phyloP scores from a whole-genome alignment of 2,329 filamentous ascomycete genomes.

The Verticillium alfalfae region DNA sequence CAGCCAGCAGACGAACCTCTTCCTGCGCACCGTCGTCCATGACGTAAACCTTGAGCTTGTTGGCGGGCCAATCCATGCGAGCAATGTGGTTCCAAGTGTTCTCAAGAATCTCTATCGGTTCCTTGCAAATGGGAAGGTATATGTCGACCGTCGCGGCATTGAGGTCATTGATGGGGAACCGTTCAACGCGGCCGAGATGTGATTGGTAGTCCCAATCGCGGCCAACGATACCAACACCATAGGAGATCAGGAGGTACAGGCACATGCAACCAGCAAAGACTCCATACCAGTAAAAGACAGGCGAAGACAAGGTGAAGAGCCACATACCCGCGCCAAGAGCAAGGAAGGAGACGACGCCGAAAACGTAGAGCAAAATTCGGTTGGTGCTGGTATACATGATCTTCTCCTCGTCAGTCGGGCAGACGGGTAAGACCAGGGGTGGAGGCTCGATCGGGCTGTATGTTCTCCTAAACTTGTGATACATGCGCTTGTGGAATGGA shows the following conservation, averaged over 20 bases:
- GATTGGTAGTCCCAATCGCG: conserved; percentile 28
- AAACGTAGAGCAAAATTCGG: conserved; percentile 29
- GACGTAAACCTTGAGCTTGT: conserved; percentile 29
- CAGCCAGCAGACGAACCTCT: conserved; percentile 21
- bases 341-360: conserved; percentile 32
- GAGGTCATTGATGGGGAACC: conserved; percentile 22
- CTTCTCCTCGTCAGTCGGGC: conserved; percentile 32
- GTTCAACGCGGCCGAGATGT: conserved; percentile 23
- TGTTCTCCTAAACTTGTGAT: conserved; percentile 18
- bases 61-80: conserved; percentile 27
- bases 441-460: conserved; percentile 27
- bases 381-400: conserved; percentile 30
- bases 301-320: conserved; percentile 29
- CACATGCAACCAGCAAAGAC: conserved; percentile 30
- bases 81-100: conserved; percentile 28
- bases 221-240: conserved; percentile 30
- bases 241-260: conserved; percentile 33
- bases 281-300: conserved; percentile 30
- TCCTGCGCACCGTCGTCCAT: conserved; percentile 30
- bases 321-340: conserved; percentile 34
- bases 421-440: conserved; percentile 25
- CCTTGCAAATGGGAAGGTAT: conserved; percentile 33
- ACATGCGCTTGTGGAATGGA: conserved; percentile 13
- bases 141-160: conserved; percentile 32
- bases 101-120: conserved; percentile 31